Conservation (phyloP, 2,329 filamentous ascomycete species). For the Tolypocladium tropicale region DNA sequence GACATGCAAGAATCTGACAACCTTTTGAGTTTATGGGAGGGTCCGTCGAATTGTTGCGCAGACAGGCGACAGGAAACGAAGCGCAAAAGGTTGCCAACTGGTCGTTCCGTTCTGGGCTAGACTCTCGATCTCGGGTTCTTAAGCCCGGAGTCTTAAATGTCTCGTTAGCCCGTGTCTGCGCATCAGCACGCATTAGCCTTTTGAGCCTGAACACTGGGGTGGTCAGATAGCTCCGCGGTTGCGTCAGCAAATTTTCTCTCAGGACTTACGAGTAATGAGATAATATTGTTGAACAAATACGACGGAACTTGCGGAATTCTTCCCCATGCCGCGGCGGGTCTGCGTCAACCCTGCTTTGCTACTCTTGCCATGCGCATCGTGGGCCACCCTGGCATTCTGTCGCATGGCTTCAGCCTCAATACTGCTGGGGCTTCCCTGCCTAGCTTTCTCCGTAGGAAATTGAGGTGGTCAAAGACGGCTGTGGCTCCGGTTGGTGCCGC, state of each 20-base stretch:
- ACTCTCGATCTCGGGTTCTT: background rate
- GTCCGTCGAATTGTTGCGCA: background rate
- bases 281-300: background rate
- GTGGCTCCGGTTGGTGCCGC: background rate
- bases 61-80: background rate
- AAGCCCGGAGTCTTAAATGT: background rate
- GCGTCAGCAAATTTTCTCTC: background rate
- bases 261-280: too few relatives aligned
- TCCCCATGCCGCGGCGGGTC: background rate
- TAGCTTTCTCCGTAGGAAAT: background rate
- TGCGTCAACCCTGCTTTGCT: background rate
- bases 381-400: background rate
- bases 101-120: background rate
- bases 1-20: conserved; percentile 4
- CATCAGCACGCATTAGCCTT: background rate
- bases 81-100: background rate
- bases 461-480: background rate
- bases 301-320: background rate
- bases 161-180: background rate
- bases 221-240: background rate
- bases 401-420: background rate
- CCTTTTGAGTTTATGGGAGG: background rate
- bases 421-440: background rate
- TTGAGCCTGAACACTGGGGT: background rate
- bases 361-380: background rate